Percentiles rank a stretch among this genome's conserved stretches.
phyloP scores from a whole-genome alignment of 169 alveolate genomes.

The Gregarina niphandrodes region DNA sequence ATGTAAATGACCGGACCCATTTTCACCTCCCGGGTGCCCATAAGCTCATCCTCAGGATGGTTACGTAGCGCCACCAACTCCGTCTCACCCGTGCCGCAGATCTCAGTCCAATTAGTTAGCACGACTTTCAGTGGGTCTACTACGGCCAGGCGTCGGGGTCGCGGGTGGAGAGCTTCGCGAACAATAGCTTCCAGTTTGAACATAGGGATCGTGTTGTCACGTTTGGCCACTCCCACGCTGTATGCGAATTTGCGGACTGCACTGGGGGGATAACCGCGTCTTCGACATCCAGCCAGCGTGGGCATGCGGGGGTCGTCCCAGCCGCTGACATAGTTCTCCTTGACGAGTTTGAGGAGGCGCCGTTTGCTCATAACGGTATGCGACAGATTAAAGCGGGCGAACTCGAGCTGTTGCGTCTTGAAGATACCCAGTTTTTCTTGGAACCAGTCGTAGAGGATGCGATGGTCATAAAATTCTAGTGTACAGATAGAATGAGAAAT shows the following conservation, averaged over 20 bases:
- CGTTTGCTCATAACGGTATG: constrained; percentile 83
- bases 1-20: constrained; percentile 36
- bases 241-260: constrained; percentile 58
- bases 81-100: too few relatives aligned
- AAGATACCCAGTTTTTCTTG: constrained; percentile 7
- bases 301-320: constrained; percentile 99
- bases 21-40: constrained; percentile 6
- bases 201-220: constrained; percentile 69
- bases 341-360: constrained; percentile 60
- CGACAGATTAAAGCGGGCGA: constrained; percentile 84
- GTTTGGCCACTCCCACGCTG: constrained; percentile 77
- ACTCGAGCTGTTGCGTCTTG: constrained; percentile 64
- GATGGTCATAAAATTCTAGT: constrained; percentile 87
- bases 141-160: constrained; percentile 14
- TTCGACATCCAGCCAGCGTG: constrained; percentile 80
- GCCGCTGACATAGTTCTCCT: constrained; percentile 56
- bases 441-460: constrained; percentile 96
- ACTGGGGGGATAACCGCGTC: constrained; percentile 76
- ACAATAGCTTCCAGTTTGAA: too few relatives aligned
- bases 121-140: constrained; percentile 11
- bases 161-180: constrained; percentile 11
- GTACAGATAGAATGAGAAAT: constrained; percentile 96
- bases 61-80: too few relatives aligned
- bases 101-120: constrained; percentile 6
- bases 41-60: constrained; percentile 7